Conservation (phyloP, 495 filamentous ascomycete genomes). For the Hypoxylon fragiforme region DNA sequence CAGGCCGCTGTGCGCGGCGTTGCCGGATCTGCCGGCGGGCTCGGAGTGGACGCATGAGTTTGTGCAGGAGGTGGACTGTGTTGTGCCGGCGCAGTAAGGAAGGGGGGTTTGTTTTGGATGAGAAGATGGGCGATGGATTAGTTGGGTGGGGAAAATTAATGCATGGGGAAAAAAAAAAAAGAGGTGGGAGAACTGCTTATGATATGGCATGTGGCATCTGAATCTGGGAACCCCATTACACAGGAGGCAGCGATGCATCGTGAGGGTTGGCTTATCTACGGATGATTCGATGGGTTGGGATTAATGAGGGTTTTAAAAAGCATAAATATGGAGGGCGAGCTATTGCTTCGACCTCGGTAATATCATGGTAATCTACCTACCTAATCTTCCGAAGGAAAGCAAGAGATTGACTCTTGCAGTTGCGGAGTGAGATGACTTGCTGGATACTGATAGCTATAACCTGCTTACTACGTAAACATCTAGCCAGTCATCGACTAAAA, state of each 20-base stretch:
- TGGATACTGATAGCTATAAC: no score
- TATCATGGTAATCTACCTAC: no score
- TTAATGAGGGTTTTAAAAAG: neutral
- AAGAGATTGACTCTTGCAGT: neutral
- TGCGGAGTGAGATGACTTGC: neutral
- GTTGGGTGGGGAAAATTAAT: no score
- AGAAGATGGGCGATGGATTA: neutral
- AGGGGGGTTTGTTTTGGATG: neutral
- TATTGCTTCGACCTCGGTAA: no score
- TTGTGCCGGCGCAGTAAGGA: neutral
- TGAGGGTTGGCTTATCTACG: neutral
- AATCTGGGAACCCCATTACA: no score
- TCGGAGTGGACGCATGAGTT: constrained; percentile 15
- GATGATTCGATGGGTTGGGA: neutral
- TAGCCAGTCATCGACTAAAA: no score
- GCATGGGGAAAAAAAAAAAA: no score
- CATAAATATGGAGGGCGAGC: neutral
- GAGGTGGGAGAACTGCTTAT: no score
- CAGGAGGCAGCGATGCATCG: neutral
- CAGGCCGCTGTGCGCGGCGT: constrained; percentile 8
- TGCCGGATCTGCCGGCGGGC: constrained; percentile 8
- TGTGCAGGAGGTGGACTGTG: constrained; percentile 24
- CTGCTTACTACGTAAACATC: no score
- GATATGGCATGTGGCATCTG: no score
- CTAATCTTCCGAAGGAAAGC: no score